Evolutionary conservation across 1,284 basidiomycete species (phyloP).

Genomic region (Termitomyces sp.): DNA sequence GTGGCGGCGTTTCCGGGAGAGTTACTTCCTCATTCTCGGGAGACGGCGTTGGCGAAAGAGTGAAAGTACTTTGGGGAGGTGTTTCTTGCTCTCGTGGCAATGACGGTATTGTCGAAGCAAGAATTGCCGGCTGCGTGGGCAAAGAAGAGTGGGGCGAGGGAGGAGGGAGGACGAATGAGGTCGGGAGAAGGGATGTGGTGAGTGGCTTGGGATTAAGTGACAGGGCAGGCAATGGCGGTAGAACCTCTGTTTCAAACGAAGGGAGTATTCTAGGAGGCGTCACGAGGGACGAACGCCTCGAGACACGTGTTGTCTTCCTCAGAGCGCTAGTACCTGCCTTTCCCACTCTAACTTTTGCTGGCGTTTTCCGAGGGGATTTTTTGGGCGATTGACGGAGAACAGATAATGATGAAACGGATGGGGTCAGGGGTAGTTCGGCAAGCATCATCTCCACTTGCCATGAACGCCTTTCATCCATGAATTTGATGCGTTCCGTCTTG

Average conservation of each 20-base stretch:
- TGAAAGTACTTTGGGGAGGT: slow-evolving; percentile 11
- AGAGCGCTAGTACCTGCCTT: slow-evolving; percentile 29
- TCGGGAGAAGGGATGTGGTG: slow-evolving; percentile 43
- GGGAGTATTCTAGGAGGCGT: slow-evolving; percentile 39
- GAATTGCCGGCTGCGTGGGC: slow-evolving; percentile 36
- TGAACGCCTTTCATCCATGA: slow-evolving; percentile 62
- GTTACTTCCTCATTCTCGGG: background rate
- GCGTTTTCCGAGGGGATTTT: slow-evolving; percentile 28
- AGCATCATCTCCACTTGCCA: slow-evolving; percentile 63
- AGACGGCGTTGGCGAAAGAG: slow-evolving; percentile 16
- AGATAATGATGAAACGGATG: slow-evolving; percentile 20
- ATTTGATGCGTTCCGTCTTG: slow-evolving; percentile 56
- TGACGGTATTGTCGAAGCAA: slow-evolving; percentile 22
- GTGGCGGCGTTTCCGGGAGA: slow-evolving; percentile 22
- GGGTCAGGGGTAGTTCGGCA: slow-evolving; percentile 49
- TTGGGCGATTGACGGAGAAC: slow-evolving; percentile 31
- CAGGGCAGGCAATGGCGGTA: slow-evolving; percentile 37
- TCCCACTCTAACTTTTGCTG: slow-evolving; percentile 29
- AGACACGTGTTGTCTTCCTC: slow-evolving; percentile 40
- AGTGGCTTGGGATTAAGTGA: slow-evolving; percentile 23
- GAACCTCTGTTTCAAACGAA: slow-evolving; percentile 64
- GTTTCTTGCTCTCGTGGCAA: slow-evolving; percentile 2
- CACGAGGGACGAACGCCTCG: slow-evolving; percentile 36
- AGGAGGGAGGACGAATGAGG: slow-evolving; percentile 66
- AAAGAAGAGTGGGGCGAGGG: slow-evolving; percentile 61